Evolutionary conservation across 75 land plant genomes (phyloP), one percentile per base, ranked within the genome.

Genomic region (Pinus tabuliformis): DNA sequence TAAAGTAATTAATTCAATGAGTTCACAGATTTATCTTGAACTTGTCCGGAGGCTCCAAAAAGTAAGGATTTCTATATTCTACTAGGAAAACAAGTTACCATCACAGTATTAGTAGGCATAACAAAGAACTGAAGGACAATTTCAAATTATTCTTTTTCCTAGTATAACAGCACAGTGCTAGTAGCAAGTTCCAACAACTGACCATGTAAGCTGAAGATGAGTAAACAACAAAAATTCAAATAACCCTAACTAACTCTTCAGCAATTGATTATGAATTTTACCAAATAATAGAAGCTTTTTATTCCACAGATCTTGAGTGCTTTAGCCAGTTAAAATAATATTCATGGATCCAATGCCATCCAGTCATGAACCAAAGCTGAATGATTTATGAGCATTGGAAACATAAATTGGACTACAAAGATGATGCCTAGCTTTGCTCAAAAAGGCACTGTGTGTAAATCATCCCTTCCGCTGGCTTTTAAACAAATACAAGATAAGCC

Each of bases 401-500:
- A 68, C 72, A 64, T 30, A 64, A 64, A 64, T 33, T 18, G 39
- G 49, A 39, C 72, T n/a, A 39, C 22, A 68, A 42, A 68, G n/a
- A 68, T 68, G 1, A 20, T 39, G 71, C 13, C 6, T 68, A n/a
- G 72, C 72, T 68, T 68, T 20, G 8, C 22, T 68, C 14, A 3
- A n/a, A 37, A 68, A 39, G n/a, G 52, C 71, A 68, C 17, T 4
- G 42, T 39, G 49, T 30, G 72, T 2, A 62, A 68, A 42, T 42
- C 72, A 68, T 68, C 52, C 72, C 49, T 68, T 42, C 49, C 16
- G 42, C 52, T n/a, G 11, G 22, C 24, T 49, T 49, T 49, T 9
- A 49, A n/a, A 6, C 71, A 18, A 42, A 1, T 36, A 39, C 71
- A 68, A 9, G 3, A 39, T 11, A 66, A 18, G 6, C 36, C 39